Evolutionary conservation across 2,329 filamentous ascomycete species (phyloP), one percentile per base, ranked within the genome.

Genomic region (Epichloe baconii): DNA sequence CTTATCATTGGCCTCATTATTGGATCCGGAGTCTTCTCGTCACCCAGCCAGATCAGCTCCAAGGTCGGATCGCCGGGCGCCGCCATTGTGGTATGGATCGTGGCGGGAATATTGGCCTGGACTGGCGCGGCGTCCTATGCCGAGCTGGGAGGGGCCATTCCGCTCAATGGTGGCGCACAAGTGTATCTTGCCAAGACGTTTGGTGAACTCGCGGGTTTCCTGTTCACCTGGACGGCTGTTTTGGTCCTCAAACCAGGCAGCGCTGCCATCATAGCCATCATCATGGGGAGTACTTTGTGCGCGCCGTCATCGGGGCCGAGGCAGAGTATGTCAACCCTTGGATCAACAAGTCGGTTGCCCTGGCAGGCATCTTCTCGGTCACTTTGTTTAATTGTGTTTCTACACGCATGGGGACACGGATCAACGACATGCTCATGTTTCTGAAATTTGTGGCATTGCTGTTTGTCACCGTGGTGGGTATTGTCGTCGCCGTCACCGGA

Each of bases 171-270:
- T 52, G 93, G 93, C 4, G 80, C 93, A 15, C 93, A 97, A 67
- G 84, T 94, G 2, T 98, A 98, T 65, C 74, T 98, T 43, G 84
- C 88, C 57, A 97, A 97, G 70, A 98, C 95, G 53, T 95, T 96
- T 66, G 91, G 91, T 50, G 93, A 98, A 69, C 74, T 95, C 61
- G 80, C 83, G 1, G 93, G 93, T 0, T 98, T 98, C 63, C 73
- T 97, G 36, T 98, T 96, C 67, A 94, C 90, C 2, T 98, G 93
- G 93, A 89, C 88, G 48, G 90, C 93, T 0, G 88, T 97, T 15
- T 78, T 93, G 54, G 93, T 98, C 12, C 73, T 98, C 55, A 97
- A 96, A 70, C 93, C 93, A 0, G 93, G 93, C 2, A 86, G 87
- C 40, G 84, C 89, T 10, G 93, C 93, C 55, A 98, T 98, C 63